Conservation (phyloP, 768 basidiomycete species). For the Psilocybe subaeruginosa region DNA sequence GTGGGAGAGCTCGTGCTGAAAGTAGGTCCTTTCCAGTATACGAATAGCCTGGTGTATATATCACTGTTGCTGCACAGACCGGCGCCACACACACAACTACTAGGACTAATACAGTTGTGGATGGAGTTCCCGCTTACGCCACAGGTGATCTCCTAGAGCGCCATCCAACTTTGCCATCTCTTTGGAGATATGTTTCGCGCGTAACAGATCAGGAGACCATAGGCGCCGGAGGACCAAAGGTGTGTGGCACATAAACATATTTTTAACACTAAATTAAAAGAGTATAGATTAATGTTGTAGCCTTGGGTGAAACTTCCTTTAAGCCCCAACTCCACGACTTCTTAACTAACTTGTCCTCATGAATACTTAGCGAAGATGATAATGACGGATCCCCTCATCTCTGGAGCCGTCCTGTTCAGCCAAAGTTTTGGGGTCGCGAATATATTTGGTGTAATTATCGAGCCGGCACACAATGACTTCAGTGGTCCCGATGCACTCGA, state of each 20-base stretch:
- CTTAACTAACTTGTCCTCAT: not conserved
- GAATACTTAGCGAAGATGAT: not conserved
- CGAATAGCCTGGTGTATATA: not conserved
- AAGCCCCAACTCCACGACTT: too few relatives aligned
- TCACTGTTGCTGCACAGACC: not conserved
- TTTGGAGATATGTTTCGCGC: slow-evolving; percentile 4
- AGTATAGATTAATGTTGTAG: slow-evolving; percentile 9
- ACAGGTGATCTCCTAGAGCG: slow-evolving; percentile 1
- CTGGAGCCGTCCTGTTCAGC: slow-evolving; percentile 2
- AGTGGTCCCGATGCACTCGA: not conserved
- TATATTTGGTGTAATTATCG: slow-evolving; percentile 2
- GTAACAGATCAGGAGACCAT: slow-evolving; percentile 2
- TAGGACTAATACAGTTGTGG: not conserved
- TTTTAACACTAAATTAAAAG: not conserved
- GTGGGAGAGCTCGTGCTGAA: slow-evolving; percentile 1
- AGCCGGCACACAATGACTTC: not conserved
- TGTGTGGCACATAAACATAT: not conserved
- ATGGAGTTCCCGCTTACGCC: not conserved
- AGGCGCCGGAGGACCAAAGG: not conserved
- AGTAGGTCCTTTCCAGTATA: not conserved
- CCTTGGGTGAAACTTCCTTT: slow-evolving; percentile 1
- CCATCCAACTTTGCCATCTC: not conserved
- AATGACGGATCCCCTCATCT: slow-evolving; percentile 1
- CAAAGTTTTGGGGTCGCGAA: not conserved
- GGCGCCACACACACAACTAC: slow-evolving; percentile 1